Conservation (phyloP, 305 asterid genomes). For the Stenogyne calaminthoides region DNA sequence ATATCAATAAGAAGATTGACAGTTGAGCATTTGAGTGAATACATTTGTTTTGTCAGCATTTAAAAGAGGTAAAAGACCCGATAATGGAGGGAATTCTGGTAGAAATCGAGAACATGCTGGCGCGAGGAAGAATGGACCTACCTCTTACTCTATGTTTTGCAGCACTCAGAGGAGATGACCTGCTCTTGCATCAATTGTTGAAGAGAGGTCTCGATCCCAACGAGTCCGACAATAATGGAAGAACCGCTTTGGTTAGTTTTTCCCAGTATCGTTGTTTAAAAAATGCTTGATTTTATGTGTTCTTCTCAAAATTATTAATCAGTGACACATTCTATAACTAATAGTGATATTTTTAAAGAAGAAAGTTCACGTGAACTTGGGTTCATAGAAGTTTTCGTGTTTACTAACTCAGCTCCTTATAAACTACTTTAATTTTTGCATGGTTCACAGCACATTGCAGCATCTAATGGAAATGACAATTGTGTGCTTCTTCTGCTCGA, state of each 20-base stretch:
- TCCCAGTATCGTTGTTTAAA: background rate
- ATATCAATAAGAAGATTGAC: background rate
- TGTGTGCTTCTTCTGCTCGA: slow-evolving; percentile 78
- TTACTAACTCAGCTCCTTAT: background rate
- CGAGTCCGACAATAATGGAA: slow-evolving; percentile 80
- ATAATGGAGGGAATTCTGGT: slow-evolving; percentile 84
- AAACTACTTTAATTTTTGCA: slow-evolving; percentile 8
- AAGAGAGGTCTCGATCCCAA: slow-evolving; percentile 92
- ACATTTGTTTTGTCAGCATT: slow-evolving; percentile 42
- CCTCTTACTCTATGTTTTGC: slow-evolving; percentile 93
- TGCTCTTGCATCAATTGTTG: slow-evolving; percentile 75
- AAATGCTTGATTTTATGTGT: too few relatives aligned
- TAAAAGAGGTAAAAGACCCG: slow-evolving; percentile 80
- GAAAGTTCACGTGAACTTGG: background rate
- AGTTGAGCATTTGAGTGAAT: background rate
- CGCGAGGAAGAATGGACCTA: slow-evolving; percentile 90
- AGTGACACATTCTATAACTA: too few relatives aligned
- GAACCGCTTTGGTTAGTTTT: slow-evolving; percentile 73
- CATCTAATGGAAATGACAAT: slow-evolving; percentile 65
- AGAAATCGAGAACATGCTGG: slow-evolving; percentile 89
- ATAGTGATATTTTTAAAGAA: too few relatives aligned
- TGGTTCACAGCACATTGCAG: slow-evolving; percentile 76
- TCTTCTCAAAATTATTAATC: too few relatives aligned
- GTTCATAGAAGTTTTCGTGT: background rate
- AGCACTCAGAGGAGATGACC: slow-evolving; percentile 81